Evolutionary conservation across 2,329 filamentous ascomycete species (phyloP), one percentile per base, ranked within the genome.

Genomic region (Septoria linicola): DNA sequence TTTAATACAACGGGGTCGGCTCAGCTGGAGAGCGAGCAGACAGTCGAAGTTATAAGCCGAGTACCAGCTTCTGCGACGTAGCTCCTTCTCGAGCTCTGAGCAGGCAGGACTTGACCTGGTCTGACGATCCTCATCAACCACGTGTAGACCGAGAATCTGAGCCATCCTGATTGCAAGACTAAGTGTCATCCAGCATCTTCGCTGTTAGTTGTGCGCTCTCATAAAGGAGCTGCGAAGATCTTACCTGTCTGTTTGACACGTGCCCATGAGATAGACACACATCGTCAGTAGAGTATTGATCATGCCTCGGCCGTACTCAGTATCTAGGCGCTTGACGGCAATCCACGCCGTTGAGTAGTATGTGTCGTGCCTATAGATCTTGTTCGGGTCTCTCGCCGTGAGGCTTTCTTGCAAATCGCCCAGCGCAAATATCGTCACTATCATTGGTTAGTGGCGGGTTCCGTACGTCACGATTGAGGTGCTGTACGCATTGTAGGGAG

Each of bases 181-280:
- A 14, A 50, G 34, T 4, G 41, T 36, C 30, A 41, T 50, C 47
- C 47, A 50, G 31, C 40, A 43, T 19, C 47, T 50, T 10, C 21
- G 20, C 27, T 10, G 27, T 46, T 14, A 46, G 42, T 21, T n/a
- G 31, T 32, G 16, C 8, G 13, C 27, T n/a, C n/a, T n/a, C n/a
- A n/a, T n/a, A n/a, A n/a, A n/a, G 21, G 41, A 2, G 35, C 21
- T 11, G 14, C 7, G 10, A 5, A 16, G 13, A 4, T 30, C 51
- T 45, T 37, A 54, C 51, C 42, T 44, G 13, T 54, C 51, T n/a
- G 41, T 50, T 37, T 54, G 45, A 17, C 41, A 45, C 19, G 40
- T 54, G 7, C 36, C 47, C 14, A 54, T 20, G 8, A 54, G 23
- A 32, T 54, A 46, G n/a, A 8, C 34, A 13, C 3, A 17, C 25